Conservation (phyloP, 345 rosid genomes). For the Ceriops tagal region DNA sequence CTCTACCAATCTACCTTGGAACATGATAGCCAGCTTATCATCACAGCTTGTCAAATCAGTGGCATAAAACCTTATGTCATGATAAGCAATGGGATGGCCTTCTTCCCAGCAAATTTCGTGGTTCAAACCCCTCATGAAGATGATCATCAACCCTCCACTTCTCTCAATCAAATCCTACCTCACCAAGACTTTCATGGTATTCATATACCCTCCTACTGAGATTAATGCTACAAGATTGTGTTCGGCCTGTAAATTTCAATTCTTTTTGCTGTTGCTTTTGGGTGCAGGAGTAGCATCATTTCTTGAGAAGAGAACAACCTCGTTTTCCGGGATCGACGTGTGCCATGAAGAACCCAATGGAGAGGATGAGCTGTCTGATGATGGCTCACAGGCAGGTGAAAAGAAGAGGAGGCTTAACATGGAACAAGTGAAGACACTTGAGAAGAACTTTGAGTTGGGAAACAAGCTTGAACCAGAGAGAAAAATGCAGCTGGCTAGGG, state of each 20-base stretch:
- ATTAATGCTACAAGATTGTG: neutral
- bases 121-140: conserved; percentile 67
- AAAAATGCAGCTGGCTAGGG: conserved; percentile 93
- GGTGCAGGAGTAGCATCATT: conserved; percentile 71
- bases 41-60: conserved; percentile 14
- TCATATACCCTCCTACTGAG: neutral
- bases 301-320: conserved; percentile 76
- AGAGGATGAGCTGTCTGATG: conserved; percentile 85
- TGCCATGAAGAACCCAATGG: conserved; percentile 39
- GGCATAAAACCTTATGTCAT: conserved; percentile 32
- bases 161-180: conserved; percentile 66
- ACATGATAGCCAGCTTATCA: conserved; percentile 21
- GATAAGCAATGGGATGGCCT: conserved; percentile 89
- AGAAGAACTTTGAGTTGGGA: conserved; percentile 91
- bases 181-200: conserved; percentile 83
- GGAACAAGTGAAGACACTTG: conserved; percentile 93
- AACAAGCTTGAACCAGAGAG: conserved; percentile 98
- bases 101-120: conserved; percentile 82
- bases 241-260: neutral
- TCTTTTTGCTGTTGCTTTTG: conserved; percentile 10
- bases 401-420: conserved; percentile 90
- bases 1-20: conserved; percentile 1
- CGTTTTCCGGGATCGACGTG: conserved; percentile 59
- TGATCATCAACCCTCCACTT: conserved; percentile 49
- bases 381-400: conserved; percentile 91